Evolutionary conservation across 257 asterid genomes (phyloP), one percentile per base, ranked within the genome.

Genomic region (Solanum clarkiae): DNA sequence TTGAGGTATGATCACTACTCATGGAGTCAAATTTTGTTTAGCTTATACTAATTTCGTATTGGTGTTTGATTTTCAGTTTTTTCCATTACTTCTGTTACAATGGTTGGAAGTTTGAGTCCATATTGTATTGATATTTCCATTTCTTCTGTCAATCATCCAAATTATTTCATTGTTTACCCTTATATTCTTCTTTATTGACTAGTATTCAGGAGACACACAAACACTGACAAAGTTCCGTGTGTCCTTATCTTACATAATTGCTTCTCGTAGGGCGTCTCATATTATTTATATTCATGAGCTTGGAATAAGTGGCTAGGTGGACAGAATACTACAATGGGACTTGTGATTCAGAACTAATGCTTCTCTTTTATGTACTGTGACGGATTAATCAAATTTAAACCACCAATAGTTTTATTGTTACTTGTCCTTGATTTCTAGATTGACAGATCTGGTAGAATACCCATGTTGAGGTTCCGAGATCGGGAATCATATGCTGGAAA

Each of bases 401-500:
- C 65, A 17, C 26, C 65, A 79, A n/a, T 32, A 53, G 65, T 79
- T 53, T 32, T 53, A 9, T 79, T 26, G 14, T 1, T 26, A 53
- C 1, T 53, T 16, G 47, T 79, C 29, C 65, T 74, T 72, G 26
- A 75, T 63, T 12, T 87, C 80, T 90, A 95, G 99, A 86, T 97
- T 90, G 98, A 97, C 92, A 92, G 99, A 88, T 91, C 97, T 36
- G 98, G 99, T 79, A 92, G 53, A 91, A 95, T 97, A 88, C 99
- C 99, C 74, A 93, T 86, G 96, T 85, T 97, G 90, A 92, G 94
- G 90, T 95, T 95, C 91, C 95, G 96, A 85, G 98, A 97, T 91
- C 97, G 99, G 77, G 99, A 95, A 26, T 97, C 99, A 47, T 95
- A 97, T 92, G 92, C 99, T 86, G 91, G 86, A 84, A 95, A 97